These are phyloP conservation scores for Saccharomycopsis sp. DNA, from an alignment of 805 yeast species.

Conservation along the genomic window DNA sequence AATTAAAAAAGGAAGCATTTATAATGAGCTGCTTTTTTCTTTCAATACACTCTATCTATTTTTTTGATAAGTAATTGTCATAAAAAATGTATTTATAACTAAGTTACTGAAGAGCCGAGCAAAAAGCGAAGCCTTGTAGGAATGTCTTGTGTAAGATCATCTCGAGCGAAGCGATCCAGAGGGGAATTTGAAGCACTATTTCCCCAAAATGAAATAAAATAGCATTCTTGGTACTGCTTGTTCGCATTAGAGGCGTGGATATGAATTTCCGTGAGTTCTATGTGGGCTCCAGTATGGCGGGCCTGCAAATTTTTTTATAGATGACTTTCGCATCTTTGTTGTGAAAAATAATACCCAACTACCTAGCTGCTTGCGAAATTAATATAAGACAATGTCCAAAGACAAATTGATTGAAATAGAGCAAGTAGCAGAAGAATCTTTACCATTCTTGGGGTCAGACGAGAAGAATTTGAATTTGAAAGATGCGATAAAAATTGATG, in stretches of 20 bases:
- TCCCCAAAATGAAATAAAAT: no score
- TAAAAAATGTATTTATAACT: conserved; percentile 7
- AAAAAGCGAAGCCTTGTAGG: neutral
- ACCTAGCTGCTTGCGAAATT: no score
- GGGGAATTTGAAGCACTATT: neutral
- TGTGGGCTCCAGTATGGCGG: neutral
- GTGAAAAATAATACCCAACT: no score
- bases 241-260: neutral
- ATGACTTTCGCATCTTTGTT: no score
- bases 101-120: no score
- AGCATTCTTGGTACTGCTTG: no score
- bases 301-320: no score
- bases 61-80: conserved; percentile 5
- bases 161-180: no score
- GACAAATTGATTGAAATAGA: conserved; percentile 28
- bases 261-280: neutral
- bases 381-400: no score
- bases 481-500: conserved; percentile 19
- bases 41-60: conserved; percentile 13
- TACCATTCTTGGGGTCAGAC: conserved; percentile 61
- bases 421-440: conserved; percentile 51
- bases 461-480: conserved; percentile 56
- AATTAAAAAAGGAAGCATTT: no score
- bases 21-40: no score
- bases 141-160: neutral